Percentiles rank a stretch among this genome's conserved stretches.
Evolutionary conservation across 2,329 filamentous ascomycete genomes (phyloP).

Genomic region (Fusarium protoensiforme): DNA sequence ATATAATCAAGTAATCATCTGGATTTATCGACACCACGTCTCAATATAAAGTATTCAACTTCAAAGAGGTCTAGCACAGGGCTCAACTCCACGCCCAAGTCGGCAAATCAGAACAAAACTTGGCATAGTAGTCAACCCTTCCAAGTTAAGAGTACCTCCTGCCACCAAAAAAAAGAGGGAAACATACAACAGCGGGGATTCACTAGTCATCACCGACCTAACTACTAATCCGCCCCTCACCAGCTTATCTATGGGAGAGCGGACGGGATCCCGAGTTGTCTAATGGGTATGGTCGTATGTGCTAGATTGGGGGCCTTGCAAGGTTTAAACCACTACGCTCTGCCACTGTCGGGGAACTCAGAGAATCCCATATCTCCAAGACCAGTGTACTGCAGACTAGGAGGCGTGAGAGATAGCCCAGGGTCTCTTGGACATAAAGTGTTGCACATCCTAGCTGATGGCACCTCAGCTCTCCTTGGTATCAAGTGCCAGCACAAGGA

Average conservation of each 20-base stretch:
- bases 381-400: background rate
- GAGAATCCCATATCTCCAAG: background rate
- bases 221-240: background rate
- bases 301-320: background rate
- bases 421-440: background rate
- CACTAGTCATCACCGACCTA: background rate
- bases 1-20: too few species aligned
- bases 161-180: too few species aligned
- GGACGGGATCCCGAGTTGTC: background rate
- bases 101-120: too few species aligned
- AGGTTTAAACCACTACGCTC: background rate
- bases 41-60: too few species aligned
- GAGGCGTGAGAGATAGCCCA: background rate
- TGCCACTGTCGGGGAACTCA: background rate
- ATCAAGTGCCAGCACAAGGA: background rate
- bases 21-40: too few species aligned
- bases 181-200: background rate
- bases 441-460: background rate
- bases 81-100: too few species aligned
- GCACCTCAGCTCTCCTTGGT: background rate
- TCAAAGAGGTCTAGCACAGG: too few species aligned
- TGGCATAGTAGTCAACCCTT: too few species aligned
- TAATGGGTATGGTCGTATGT: background rate
- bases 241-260: background rate
- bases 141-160: background rate